Base-by-base conservation (phyloP, 306 rosid species). In the Fragaria iinumae region DNA sequence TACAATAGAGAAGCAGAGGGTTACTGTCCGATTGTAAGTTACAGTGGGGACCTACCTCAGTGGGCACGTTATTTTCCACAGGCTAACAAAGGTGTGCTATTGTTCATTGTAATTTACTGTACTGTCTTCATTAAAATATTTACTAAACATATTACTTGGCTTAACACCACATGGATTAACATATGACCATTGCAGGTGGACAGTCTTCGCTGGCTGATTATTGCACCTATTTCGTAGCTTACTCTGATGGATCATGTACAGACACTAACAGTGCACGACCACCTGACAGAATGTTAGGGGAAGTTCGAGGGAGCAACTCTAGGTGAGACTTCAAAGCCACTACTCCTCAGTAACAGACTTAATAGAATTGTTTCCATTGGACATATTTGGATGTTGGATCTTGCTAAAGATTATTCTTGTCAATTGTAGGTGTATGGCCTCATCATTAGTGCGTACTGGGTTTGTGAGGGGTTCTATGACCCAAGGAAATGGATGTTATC, bases 1-100 rank as follows among this genome's bases (percentile, higher is more conserved):
- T 96, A 92, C 85, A 92, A 96, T 83, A 88, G 99, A 86, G 99
- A 96, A 90, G 99, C 99, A 17, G 99, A 96, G 83, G 99, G 99
- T 44, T 96, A 96, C 85, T 96, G 99, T 83, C 98, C 99, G 47
- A 92, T 92, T 38, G 85, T 96, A 77, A 96, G 89, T 76, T 92
- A 96, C 57, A 89, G 89, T 56, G 96, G 91, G 52, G 98, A 92
- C 71, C 97, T 96, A 52, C 99, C 99, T 77, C 97, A 77, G 74
- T 96, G 98, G 99, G 96, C 98, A 20, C 99, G 63, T 39, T 96
- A 96, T 85, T 96, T 91, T 78, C 84, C 99, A 0, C 99, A 92
- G 86, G 87, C 97, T 66, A 96, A 96, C 84, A 90, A 88, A 84
- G 99, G 99, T 92, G 69, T 60, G 83, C 20, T 65, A 56, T 17